These are phyloP conservation scores for Salinomyces thailandicus DNA, from an alignment of 2,329 filamentous ascomycete genomes.

Conservation along the genomic window DNA sequence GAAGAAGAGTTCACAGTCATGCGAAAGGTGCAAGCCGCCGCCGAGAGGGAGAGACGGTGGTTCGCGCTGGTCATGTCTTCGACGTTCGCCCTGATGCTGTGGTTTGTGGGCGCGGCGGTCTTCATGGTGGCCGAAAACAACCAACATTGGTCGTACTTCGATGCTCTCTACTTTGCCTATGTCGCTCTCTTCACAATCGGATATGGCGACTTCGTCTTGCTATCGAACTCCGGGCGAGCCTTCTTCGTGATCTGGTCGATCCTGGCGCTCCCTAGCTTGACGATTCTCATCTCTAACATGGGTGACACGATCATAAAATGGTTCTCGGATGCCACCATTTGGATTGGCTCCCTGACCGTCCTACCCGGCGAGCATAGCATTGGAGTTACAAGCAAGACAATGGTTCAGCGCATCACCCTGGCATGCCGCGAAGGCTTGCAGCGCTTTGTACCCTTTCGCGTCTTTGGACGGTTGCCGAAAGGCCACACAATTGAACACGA, in stretches of 20 bases:
- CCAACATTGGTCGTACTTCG: slow-evolving; percentile 41
- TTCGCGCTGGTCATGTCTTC: slow-evolving; percentile 30
- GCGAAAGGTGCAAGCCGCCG: slow-evolving; percentile 32
- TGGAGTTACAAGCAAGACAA: slow-evolving; percentile 23
- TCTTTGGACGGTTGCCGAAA: slow-evolving; percentile 8
- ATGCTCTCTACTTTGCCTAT: slow-evolving; percentile 44
- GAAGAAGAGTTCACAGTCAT: slow-evolving; percentile 42
- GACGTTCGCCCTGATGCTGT: slow-evolving; percentile 32
- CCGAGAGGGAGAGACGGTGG: slow-evolving; percentile 33
- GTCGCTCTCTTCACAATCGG: slow-evolving; percentile 45
- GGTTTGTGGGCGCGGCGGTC: slow-evolving; percentile 41
- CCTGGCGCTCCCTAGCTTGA: slow-evolving; percentile 44
- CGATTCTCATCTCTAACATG: slow-evolving; percentile 45
- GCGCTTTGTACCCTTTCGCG: slow-evolving; percentile 10
- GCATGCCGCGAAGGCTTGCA: slow-evolving; percentile 6
- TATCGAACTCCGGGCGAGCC: slow-evolving; percentile 38
- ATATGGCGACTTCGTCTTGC: slow-evolving; percentile 32
- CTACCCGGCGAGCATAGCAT: slow-evolving; percentile 40
- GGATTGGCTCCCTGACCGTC: slow-evolving; percentile 45
- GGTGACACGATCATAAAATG: slow-evolving; percentile 45
- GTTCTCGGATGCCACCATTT: slow-evolving; percentile 46
- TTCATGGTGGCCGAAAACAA: slow-evolving; percentile 39
- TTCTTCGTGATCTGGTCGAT: slow-evolving; percentile 50
- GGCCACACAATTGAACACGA: slow-evolving; percentile 6
- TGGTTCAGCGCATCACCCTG: slow-evolving; percentile 4